Conservation (phyloP, 129 eudicot species). For the Flaveria sonorensis region DNA sequence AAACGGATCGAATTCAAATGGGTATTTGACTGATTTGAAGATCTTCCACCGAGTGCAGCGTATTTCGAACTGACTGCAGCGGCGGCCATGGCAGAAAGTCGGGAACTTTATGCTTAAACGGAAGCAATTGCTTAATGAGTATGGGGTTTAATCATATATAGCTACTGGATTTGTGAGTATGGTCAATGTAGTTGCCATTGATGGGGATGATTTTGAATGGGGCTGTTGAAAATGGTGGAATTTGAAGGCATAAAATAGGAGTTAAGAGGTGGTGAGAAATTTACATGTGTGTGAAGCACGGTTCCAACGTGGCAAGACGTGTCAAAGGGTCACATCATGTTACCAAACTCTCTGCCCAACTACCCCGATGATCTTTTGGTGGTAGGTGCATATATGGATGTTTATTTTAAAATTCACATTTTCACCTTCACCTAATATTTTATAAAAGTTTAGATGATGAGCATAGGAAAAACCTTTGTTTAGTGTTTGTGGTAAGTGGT, state of each 20-base stretch:
- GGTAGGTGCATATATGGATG: not conserved
- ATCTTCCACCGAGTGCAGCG: constrained; percentile 30
- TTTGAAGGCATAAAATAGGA: constrained; percentile 17
- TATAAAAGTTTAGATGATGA: no score
- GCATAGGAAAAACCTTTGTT: no score
- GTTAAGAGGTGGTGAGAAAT: not conserved
- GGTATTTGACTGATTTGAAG: constrained; percentile 25
- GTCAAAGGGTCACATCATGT: constrained; percentile 8
- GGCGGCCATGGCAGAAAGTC: constrained; percentile 34
- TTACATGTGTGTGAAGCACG: constrained; percentile 10
- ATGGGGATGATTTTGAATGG: constrained; percentile 22
- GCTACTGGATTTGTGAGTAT: not conserved
- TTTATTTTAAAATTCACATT: no score
- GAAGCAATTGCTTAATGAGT: not conserved
- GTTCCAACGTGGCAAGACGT: constrained; percentile 47
- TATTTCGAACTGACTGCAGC: constrained; percentile 33
- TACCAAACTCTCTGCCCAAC: constrained; percentile 40
- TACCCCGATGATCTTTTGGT: constrained; percentile 19
- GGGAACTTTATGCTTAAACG: not conserved
- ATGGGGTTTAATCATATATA: not conserved
- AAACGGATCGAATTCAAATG: constrained; percentile 37
- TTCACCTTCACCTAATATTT: not conserved
- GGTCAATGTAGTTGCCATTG: constrained; percentile 20
- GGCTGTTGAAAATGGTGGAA: constrained; percentile 38
- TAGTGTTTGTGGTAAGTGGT: no score